Evolutionary conservation across 352 stramenopile genomes (phyloP).

Genomic region (Phytophthora melonis): DNA sequence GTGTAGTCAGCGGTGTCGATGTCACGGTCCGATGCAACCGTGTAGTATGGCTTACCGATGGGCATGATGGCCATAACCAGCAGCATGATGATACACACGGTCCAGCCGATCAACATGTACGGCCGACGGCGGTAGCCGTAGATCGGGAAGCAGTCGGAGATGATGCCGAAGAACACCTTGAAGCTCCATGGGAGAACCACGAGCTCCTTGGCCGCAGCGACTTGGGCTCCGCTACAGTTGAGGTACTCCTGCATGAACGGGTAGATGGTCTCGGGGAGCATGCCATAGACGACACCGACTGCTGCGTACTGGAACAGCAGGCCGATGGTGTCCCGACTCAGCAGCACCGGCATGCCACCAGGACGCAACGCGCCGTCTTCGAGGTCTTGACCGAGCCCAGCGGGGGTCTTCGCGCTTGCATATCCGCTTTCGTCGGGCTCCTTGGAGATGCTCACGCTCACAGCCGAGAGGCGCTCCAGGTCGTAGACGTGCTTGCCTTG

Average conservation of each 20-base stretch:
- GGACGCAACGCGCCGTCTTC: constrained; percentile 23
- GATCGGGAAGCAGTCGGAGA: constrained; percentile 28
- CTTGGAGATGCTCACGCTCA: no score
- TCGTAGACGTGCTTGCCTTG: no score
- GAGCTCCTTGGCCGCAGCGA: constrained; percentile 21
- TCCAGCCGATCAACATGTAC: constrained; percentile 32
- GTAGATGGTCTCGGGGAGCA: constrained; percentile 19
- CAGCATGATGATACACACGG: constrained; percentile 29
- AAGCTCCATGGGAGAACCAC: constrained; percentile 26
- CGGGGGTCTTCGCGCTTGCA: no score
- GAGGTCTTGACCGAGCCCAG: neutral
- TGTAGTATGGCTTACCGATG: constrained; percentile 25
- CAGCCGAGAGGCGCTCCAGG: no score
- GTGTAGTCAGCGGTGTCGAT: constrained; percentile 25
- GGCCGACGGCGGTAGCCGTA: constrained; percentile 19
- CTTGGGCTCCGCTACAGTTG: constrained; percentile 27
- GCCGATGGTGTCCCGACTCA: constrained; percentile 20
- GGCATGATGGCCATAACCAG: constrained; percentile 25
- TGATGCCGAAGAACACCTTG: constrained; percentile 33
- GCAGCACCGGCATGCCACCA: constrained; percentile 21
- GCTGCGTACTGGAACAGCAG: constrained; percentile 24
- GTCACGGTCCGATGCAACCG: constrained; percentile 22
- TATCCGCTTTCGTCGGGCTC: no score
- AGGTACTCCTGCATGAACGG: constrained; percentile 28
- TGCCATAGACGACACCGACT: constrained; percentile 21